A percentile compares a stretch with the other conserved stretches of the same genome.
phyloP scores from a whole-genome alignment of 192 early-diverging fungal genomes.

The Gaertneriomyces sp. region DNA sequence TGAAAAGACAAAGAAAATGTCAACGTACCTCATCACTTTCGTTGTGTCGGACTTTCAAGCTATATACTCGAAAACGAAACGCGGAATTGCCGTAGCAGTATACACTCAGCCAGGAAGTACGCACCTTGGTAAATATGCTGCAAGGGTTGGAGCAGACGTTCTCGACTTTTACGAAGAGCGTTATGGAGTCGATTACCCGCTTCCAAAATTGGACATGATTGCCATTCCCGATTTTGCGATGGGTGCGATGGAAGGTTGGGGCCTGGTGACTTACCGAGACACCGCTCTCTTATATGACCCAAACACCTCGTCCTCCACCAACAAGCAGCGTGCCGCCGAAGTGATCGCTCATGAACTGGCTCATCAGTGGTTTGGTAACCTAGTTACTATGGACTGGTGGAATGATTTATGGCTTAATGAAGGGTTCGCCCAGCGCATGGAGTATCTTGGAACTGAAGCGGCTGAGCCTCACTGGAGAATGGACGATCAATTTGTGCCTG shows the following conservation, averaged over 20 bases:
- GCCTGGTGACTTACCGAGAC: slow-evolving; percentile 79
- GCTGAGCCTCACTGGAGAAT: slow-evolving; percentile 18
- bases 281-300: slow-evolving; percentile 74
- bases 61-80: slow-evolving; percentile 63
- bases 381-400: slow-evolving; percentile 90
- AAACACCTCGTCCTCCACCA: slow-evolving; percentile 59
- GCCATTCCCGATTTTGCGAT: slow-evolving; percentile 78
- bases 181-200: slow-evolving; percentile 77
- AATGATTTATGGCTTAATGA: slow-evolving; percentile 77
- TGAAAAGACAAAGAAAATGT: slow-evolving; percentile 74
- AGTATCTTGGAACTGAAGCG: slow-evolving; percentile 20
- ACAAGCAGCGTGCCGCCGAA: slow-evolving; percentile 70
- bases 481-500: slow-evolving; percentile 26
- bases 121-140: slow-evolving; percentile 68
- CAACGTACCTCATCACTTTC: slow-evolving; percentile 84
- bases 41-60: slow-evolving; percentile 82
- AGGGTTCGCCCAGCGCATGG: slow-evolving; percentile 89
- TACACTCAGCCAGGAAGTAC: slow-evolving; percentile 69
- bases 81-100: slow-evolving; percentile 68
- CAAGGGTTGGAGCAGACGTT: slow-evolving; percentile 55
- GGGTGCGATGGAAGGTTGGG: slow-evolving; percentile 91
- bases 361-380: slow-evolving; percentile 46
- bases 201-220: slow-evolving; percentile 76
- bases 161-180: slow-evolving; percentile 73
- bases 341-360: slow-evolving; percentile 36